phyloP scores from a whole-genome alignment of 176 grass and related monocot genomes.

The Thinopyrum elongatum region DNA sequence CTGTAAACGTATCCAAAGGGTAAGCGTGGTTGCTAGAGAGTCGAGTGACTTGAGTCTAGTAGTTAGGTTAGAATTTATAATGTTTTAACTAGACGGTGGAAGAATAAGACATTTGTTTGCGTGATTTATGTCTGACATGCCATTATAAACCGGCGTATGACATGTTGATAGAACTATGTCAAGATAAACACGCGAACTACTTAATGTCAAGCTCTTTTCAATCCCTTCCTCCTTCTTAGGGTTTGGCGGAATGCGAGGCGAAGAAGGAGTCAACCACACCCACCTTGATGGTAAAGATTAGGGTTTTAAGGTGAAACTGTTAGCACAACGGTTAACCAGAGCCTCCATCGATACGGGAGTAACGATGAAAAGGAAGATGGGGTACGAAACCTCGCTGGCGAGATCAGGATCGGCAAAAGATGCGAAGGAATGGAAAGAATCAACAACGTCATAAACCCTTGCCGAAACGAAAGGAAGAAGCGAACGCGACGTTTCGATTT shows the following conservation, averaged over 20 bases:
- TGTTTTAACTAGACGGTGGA: not conserved
- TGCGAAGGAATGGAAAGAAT: too few species aligned
- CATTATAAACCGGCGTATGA: too few species aligned
- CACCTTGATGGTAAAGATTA: not conserved
- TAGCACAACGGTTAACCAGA: not conserved
- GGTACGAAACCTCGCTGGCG: not conserved
- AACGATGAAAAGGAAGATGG: not conserved
- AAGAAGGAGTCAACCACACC: too few species aligned
- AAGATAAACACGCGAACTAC: too few species aligned
- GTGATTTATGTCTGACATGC: not conserved
- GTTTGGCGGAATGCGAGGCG: too few species aligned
- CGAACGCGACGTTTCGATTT: accelerated
- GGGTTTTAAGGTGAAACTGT: not conserved
- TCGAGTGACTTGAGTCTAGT: not conserved
- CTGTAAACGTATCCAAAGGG: not conserved
- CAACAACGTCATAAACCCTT: not conserved
- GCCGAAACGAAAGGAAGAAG: not conserved
- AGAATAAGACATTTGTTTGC: not conserved
- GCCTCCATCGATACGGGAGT: not conserved
- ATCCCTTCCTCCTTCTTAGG: too few species aligned
- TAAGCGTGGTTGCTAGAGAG: not conserved
- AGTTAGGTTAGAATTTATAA: not conserved
- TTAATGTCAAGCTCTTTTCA: too few species aligned
- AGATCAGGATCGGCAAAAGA: not conserved
- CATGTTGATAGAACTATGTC: too few species aligned